These are phyloP conservation scores for Magnolia officinalis DNA, from an alignment of 164 flowering plant genomes.

Conservation along the genomic window DNA sequence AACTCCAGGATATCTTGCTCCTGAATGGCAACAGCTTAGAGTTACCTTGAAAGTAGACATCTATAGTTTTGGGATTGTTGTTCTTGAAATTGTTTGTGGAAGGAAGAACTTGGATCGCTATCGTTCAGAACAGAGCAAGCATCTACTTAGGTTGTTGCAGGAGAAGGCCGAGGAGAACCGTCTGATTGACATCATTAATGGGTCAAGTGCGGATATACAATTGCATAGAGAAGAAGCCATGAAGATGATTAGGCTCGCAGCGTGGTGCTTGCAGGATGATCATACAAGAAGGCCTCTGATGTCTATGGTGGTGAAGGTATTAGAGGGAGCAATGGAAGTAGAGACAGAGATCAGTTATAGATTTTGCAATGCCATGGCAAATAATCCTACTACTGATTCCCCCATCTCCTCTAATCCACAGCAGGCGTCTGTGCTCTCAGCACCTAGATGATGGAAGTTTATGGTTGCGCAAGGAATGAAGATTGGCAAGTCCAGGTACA, in stretches of 20 bases:
- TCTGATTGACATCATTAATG: constrained; percentile 10
- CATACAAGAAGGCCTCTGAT: constrained; percentile 16
- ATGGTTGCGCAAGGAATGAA: neutral
- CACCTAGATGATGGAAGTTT: neutral
- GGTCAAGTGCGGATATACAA: constrained; percentile 2
- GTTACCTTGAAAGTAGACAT: constrained; percentile 25
- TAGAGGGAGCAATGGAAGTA: constrained; percentile 21
- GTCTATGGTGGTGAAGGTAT: constrained; percentile 22
- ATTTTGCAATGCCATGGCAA: neutral
- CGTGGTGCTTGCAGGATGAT: constrained; percentile 22
- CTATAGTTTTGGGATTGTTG: constrained; percentile 26
- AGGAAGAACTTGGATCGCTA: constrained; percentile 19
- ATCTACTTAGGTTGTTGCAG: constrained; percentile 12
- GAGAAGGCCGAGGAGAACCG: constrained; percentile 9
- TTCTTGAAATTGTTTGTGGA: constrained; percentile 15
- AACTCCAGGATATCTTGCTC: constrained; percentile 14
- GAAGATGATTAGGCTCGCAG: constrained; percentile 18
- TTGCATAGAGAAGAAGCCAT: constrained; percentile 13
- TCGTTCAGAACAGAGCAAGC: neutral
- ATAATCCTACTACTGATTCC: neutral
- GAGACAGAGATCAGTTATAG: constrained; percentile 1
- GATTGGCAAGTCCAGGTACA: neutral
- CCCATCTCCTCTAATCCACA: neutral
- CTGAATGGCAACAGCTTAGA: constrained; percentile 10
- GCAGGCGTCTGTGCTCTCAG: constrained; percentile 5